Evolutionary conservation across 1,284 basidiomycete species (phyloP).

Genomic region (Thecaphora frezii): DNA sequence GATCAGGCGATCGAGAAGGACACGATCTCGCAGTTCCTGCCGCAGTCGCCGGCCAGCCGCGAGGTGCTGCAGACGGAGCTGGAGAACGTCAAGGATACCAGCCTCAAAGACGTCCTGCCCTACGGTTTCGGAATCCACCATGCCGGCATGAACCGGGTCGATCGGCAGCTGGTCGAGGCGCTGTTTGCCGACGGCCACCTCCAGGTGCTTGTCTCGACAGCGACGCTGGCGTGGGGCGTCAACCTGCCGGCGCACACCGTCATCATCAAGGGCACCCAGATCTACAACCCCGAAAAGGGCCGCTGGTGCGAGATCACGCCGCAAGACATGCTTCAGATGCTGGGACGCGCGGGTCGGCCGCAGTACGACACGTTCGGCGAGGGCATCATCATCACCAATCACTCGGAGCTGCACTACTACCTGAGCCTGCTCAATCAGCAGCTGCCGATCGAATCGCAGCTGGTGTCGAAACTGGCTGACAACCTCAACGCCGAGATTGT

Average conservation of each 20-base stretch:
- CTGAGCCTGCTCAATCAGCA: constrained; percentile 81
- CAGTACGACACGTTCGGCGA: constrained; percentile 93
- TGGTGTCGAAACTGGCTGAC: constrained; percentile 83
- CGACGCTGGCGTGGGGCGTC: constrained; percentile 98
- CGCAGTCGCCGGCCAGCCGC: constrained; percentile 74
- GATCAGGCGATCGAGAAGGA: constrained; percentile 79
- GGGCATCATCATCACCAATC: constrained; percentile 91
- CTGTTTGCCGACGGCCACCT: constrained; percentile 89
- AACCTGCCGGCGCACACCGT: constrained; percentile 96
- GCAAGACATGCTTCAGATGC: constrained; percentile 91
- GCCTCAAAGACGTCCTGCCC: constrained; percentile 85
- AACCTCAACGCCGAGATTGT: constrained; percentile 93
- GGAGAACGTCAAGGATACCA: constrained; percentile 79
- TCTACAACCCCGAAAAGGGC: constrained; percentile 66
- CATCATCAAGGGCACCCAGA: constrained; percentile 95
- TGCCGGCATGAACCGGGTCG: constrained; percentile 92
- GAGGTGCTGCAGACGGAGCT: constrained; percentile 97
- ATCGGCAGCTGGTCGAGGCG: constrained; percentile 91
- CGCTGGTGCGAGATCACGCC: constrained; percentile 87
- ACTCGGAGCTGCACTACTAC: constrained; percentile 91
- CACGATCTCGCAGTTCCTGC: constrained; percentile 73
- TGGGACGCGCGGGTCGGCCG: constrained; percentile 94
- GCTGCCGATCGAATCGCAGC: constrained; percentile 92
- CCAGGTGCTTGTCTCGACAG: constrained; percentile 94
- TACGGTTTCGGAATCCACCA: constrained; percentile 98